Percentiles rank a stretch among this genome's conserved stretches.
phyloP scores from a whole-genome alignment of 805 yeast species.

The Isabelozyma gotoi region DNA sequence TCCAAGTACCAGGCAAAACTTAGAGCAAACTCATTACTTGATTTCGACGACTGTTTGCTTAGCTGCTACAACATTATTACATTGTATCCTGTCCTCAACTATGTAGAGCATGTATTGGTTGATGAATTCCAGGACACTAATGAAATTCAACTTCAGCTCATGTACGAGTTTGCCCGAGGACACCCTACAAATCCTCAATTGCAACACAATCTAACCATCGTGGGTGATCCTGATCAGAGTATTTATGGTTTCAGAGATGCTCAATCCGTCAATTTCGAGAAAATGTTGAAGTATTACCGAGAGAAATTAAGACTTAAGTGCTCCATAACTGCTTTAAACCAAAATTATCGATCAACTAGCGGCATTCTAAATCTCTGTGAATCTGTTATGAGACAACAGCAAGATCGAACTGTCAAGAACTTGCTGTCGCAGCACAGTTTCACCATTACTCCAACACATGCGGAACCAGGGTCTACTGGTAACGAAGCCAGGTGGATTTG shows the following conservation, averaged over 20 bases:
- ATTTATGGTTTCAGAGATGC: conserved; percentile 90
- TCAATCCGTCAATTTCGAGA: conserved; percentile 59
- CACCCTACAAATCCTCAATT: conserved; percentile 25
- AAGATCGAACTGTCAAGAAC: conserved; percentile 40
- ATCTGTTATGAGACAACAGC: conserved; percentile 60
- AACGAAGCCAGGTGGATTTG: conserved; percentile 63
- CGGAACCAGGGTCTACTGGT: conserved; percentile 36
- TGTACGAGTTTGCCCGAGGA: conserved; percentile 46
- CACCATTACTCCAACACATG: conserved; percentile 49
- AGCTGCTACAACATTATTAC: conserved; percentile 51
- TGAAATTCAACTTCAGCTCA: conserved; percentile 67
- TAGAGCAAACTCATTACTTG: conserved; percentile 46
- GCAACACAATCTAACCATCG: conserved; percentile 70
- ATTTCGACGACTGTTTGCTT: conserved; percentile 82
- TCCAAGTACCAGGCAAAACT: conserved; percentile 52
- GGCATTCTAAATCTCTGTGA: conserved; percentile 67
- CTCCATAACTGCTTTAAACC: conserved; percentile 47
- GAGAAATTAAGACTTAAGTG: conserved; percentile 15
- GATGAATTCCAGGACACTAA: conserved; percentile 97
- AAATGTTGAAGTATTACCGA: conserved; percentile 47
- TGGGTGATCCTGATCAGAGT: conserved; percentile 96
- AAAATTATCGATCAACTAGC: conserved; percentile 80
- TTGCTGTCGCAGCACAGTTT: conserved; percentile 47
- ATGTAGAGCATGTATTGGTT: conserved; percentile 70
- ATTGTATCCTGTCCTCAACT: conserved; percentile 44